Conservation (phyloP, 176 grass and related monocot genomes). For the Puya raimondii region DNA sequence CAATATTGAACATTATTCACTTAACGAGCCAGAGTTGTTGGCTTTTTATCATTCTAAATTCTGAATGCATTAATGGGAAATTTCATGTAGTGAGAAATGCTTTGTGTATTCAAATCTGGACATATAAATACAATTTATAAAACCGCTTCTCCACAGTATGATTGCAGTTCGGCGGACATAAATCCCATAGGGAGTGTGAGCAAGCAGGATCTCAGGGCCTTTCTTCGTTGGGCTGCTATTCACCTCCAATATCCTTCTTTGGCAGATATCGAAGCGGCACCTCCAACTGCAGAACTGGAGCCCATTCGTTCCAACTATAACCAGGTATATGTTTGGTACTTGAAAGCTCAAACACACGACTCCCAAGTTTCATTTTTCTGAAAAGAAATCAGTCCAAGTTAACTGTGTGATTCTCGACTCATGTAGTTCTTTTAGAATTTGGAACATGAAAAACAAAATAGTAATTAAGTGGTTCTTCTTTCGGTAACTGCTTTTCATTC, state of each 20-base stretch:
- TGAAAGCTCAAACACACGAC: background rate
- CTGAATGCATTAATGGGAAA: too few species aligned
- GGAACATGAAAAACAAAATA: background rate
- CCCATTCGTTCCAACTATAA: conserved; percentile 75
- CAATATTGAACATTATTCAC: too few species aligned
- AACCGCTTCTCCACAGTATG: conserved; percentile 38
- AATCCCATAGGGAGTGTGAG: conserved; percentile 97
- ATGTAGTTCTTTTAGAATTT: background rate
- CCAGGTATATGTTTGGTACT: conserved; percentile 35
- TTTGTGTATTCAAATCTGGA: too few species aligned
- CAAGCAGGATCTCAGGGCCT: conserved; percentile 87
- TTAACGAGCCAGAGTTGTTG: too few species aligned
- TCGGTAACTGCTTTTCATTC: background rate
- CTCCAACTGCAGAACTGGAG: conserved; percentile 94
- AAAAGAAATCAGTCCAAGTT: background rate
- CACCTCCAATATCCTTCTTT: conserved; percentile 89
- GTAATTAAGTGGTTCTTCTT: background rate
- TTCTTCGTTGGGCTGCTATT: conserved; percentile 75
- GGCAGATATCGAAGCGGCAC: conserved; percentile 89
- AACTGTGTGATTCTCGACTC: background rate
- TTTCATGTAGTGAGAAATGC: too few species aligned
- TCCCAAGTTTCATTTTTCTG: background rate
- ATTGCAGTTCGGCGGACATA: conserved; percentile 96
- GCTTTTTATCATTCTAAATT: too few species aligned
- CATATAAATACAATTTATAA: too few species aligned